Evolutionary conservation across 768 basidiomycete species (phyloP).

Genomic region (Boletus edulis): DNA sequence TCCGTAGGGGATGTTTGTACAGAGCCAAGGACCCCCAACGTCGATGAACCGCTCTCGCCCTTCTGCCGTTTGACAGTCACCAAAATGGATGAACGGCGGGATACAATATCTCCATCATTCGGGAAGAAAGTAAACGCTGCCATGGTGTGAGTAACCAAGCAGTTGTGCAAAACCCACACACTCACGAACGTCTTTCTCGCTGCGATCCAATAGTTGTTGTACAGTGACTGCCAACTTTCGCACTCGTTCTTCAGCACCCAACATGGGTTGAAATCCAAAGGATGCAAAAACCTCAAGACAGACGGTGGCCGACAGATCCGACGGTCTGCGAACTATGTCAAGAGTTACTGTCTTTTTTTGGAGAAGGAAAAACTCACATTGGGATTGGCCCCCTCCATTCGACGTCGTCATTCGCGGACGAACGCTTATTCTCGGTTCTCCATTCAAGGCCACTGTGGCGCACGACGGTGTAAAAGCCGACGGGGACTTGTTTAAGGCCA

Average conservation of each 20-base stretch:
- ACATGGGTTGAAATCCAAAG: background rate
- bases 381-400: background rate
- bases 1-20: no score
- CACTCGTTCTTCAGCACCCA: background rate
- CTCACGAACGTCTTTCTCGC: background rate
- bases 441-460: background rate
- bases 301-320: background rate
- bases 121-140: no score
- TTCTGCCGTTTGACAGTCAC: background rate
- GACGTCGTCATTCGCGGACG: background rate
- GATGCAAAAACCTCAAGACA: background rate
- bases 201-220: background rate
- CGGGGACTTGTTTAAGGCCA: no score
- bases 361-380: background rate
- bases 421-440: background rate
- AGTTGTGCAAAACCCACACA: background rate
- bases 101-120: background rate
- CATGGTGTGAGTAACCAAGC: background rate
- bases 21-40: no score
- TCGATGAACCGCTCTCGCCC: no score
- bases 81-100: background rate
- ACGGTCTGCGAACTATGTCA: background rate
- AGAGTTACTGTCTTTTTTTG: background rate
- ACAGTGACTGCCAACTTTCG: background rate
- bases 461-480: background rate